Evolutionary conservation across 768 basidiomycete genomes (phyloP).

Genomic region (Flagelloscypha sp.): DNA sequence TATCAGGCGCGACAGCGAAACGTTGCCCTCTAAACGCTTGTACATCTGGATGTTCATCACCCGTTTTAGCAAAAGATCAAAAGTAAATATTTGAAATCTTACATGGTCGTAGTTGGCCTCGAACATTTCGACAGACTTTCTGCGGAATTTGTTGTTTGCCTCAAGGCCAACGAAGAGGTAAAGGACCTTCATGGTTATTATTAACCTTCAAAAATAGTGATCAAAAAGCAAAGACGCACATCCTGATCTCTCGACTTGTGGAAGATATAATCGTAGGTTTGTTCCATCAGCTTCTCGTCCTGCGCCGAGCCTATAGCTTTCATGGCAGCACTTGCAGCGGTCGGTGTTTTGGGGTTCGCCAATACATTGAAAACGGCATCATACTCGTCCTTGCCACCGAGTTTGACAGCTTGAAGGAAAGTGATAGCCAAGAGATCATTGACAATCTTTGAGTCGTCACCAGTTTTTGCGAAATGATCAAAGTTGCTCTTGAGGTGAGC

Average conservation of each 20-base stretch:
- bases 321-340: constrained; percentile 65
- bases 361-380: constrained; percentile 62
- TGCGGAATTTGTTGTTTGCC: constrained; percentile 46
- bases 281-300: constrained; percentile 47
- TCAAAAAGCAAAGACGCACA: no score
- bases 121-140: constrained; percentile 52
- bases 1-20: constrained; percentile 44
- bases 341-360: constrained; percentile 66
- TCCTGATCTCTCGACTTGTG: constrained; percentile 52
- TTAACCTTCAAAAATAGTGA: no score
- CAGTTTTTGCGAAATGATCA: constrained; percentile 55
- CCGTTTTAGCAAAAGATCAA: constrained; percentile 1
- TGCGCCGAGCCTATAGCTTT: constrained; percentile 55
- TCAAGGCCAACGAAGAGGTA: constrained; percentile 57
- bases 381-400: constrained; percentile 71
- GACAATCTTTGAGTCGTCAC: constrained; percentile 72
- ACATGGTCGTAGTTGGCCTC: constrained; percentile 61
- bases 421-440: constrained; percentile 63
- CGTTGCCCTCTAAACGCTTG: constrained; percentile 66
- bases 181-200: no score
- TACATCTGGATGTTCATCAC: constrained; percentile 33
- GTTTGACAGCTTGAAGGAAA: constrained; percentile 55
- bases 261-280: constrained; percentile 56
- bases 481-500: constrained; percentile 68
- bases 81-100: constrained; percentile 16